Evolutionary conservation across 495 filamentous ascomycete species (phyloP).

Genomic region (Penicillium maclennaniae): DNA sequence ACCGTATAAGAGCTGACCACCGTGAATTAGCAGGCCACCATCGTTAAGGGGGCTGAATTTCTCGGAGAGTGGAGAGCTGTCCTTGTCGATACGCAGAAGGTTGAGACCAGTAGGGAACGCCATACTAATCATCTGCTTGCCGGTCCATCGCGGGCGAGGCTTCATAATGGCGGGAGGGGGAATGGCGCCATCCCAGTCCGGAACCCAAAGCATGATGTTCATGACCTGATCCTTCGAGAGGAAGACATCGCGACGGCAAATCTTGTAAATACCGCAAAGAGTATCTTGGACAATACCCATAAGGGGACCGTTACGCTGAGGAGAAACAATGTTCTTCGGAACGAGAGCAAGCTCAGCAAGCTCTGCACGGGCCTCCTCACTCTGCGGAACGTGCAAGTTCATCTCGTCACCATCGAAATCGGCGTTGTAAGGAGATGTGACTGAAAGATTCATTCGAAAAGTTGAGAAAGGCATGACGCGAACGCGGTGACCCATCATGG

Average conservation of each 20-base stretch:
- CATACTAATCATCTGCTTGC: constrained; percentile 95
- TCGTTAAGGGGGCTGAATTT: constrained; percentile 67
- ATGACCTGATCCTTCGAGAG: constrained; percentile 85
- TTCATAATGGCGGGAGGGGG: constrained; percentile 88
- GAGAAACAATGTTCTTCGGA: constrained; percentile 94
- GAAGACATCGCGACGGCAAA: constrained; percentile 90
- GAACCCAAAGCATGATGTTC: constrained; percentile 95
- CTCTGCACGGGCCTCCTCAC: constrained; percentile 92
- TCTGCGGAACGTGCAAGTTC: constrained; percentile 98
- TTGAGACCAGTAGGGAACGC: constrained; percentile 85
- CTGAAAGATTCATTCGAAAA: constrained; percentile 93
- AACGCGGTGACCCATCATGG: constrained; percentile 99
- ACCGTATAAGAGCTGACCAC: constrained; percentile 86
- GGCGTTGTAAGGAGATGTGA: constrained; percentile 97
- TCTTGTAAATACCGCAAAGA: constrained; percentile 92
- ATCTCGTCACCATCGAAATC: constrained; percentile 99
- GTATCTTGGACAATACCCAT: constrained; percentile 99
- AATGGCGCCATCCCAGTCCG: constrained; percentile 93
- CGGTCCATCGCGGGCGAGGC: constrained; percentile 92
- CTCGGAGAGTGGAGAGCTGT: constrained; percentile 47
- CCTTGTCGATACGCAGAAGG: constrained; percentile 59
- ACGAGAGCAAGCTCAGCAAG: constrained; percentile 92
- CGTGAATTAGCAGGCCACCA: constrained; percentile 75
- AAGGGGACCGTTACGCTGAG: constrained; percentile 91
- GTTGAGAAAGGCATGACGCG: constrained; percentile 98